Evolutionary conservation across 257 asterid genomes (phyloP).

Genomic region (Nicotiana benthamiana): DNA sequence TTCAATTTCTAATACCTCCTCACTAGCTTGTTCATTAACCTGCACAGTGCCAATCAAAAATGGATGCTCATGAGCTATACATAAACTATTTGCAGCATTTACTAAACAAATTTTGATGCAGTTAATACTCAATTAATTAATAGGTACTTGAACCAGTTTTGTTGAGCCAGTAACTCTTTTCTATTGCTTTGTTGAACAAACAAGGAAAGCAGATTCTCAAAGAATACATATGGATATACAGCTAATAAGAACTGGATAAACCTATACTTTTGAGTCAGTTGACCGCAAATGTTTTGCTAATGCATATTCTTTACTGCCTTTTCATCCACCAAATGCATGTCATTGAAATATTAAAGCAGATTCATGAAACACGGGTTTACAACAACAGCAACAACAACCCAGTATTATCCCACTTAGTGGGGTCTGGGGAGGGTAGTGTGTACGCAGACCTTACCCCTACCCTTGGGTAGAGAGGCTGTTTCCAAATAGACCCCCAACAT

Average conservation of each 20-base stretch:
- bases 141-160: background rate
- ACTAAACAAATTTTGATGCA: background rate
- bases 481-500: too few relatives aligned
- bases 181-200: background rate
- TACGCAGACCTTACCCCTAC: too few relatives aligned
- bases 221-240: background rate
- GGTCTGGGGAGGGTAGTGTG: too few relatives aligned
- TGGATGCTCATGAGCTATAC: constrained; percentile 1
- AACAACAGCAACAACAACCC: too few relatives aligned
- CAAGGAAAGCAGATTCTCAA: background rate
- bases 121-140: background rate
- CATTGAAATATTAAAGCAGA: background rate
- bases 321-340: background rate
- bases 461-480: too few relatives aligned
- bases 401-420: too few relatives aligned
- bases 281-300: background rate
- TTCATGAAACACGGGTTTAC: background rate
- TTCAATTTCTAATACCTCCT: constrained; percentile 34
- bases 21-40: constrained; percentile 40
- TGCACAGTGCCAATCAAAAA: constrained; percentile 21
- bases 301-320: background rate
- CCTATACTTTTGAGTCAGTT: background rate
- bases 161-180: background rate
- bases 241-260: background rate
- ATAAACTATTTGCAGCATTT: background rate